phyloP scores from a whole-genome alignment of 2,329 filamentous ascomycete genomes.

The Pseudocercospora musae region DNA sequence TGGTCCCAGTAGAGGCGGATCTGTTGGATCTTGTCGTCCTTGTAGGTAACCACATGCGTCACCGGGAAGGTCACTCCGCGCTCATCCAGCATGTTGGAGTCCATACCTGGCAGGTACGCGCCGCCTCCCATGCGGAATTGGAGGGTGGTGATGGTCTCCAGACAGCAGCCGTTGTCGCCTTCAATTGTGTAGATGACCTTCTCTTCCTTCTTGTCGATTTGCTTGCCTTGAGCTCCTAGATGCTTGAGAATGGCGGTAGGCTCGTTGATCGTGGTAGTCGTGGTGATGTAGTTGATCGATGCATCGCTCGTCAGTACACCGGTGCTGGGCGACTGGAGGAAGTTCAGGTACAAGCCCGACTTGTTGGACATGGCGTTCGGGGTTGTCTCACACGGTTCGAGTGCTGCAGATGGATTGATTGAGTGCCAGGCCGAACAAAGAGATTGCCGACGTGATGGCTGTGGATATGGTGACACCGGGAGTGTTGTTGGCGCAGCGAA shows the following conservation, averaged over 20 bases:
- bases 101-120: constrained; percentile 79
- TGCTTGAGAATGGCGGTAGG: constrained; percentile 79
- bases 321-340: constrained; percentile 44
- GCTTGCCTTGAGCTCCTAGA: constrained; percentile 64
- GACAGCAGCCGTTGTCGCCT: constrained; percentile 62
- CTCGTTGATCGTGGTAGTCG: constrained; percentile 70
- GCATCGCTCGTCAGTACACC: constrained; percentile 45
- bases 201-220: constrained; percentile 80
- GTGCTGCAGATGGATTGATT: background rate
- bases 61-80: constrained; percentile 74
- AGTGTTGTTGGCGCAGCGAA: background rate
- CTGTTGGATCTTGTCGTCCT: constrained; percentile 74
- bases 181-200: constrained; percentile 73
- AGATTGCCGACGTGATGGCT: background rate
- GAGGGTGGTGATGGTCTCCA: constrained; percentile 78
- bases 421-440: background rate
- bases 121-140: constrained; percentile 81
- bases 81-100: constrained; percentile 91
- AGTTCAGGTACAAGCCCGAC: constrained; percentile 44
- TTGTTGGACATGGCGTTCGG: constrained; percentile 30
- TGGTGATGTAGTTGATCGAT: constrained; percentile 77
- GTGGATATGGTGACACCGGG: background rate
- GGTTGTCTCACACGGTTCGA: background rate
- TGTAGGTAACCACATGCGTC: constrained; percentile 89
- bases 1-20: constrained; percentile 96